phyloP scores from a whole-genome alignment of 2,329 filamentous ascomycete genomes.

The Monosporascus ibericus region DNA sequence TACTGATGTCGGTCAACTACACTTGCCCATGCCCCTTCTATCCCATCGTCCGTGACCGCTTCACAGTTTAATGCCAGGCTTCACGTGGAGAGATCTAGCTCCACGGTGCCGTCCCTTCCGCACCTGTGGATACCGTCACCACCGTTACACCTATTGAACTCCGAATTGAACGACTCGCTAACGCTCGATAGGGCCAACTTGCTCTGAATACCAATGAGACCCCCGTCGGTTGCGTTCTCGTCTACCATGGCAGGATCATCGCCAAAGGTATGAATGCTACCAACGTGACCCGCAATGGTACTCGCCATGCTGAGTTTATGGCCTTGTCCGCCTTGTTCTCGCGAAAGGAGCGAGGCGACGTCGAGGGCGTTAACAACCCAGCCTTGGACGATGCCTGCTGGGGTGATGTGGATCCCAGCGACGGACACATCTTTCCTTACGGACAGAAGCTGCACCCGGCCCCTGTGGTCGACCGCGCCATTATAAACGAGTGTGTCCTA shows the following conservation, averaged over 20 bases:
- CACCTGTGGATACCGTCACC: not conserved
- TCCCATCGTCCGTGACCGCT: no score
- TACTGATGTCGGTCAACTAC: no score
- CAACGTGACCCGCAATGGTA: conserved; percentile 84
- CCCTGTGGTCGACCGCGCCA: conserved; percentile 55
- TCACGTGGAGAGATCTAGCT: no score
- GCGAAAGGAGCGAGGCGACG: conserved; percentile 26
- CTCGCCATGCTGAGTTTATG: conserved; percentile 91
- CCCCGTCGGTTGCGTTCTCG: conserved; percentile 92
- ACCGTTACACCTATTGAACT: not conserved
- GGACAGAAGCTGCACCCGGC: conserved; percentile 52
- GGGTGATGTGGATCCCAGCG: conserved; percentile 47
- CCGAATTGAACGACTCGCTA: conserved; percentile 9
- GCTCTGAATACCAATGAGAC: conserved; percentile 86
- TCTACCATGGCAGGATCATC: conserved; percentile 72
- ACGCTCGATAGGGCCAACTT: conserved; percentile 62
- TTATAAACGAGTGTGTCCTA: conserved; percentile 67
- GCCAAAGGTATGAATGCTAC: conserved; percentile 95
- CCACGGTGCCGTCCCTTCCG: no score
- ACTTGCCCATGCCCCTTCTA: no score
- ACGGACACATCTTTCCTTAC: conserved; percentile 54
- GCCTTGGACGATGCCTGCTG: conserved; percentile 34
- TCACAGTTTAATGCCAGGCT: no score
- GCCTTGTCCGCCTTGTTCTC: conserved; percentile 60
- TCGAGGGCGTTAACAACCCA: conserved; percentile 15